Conservation (phyloP, 192 early-diverging fungal species). For the Obelidium mucronatum region DNA sequence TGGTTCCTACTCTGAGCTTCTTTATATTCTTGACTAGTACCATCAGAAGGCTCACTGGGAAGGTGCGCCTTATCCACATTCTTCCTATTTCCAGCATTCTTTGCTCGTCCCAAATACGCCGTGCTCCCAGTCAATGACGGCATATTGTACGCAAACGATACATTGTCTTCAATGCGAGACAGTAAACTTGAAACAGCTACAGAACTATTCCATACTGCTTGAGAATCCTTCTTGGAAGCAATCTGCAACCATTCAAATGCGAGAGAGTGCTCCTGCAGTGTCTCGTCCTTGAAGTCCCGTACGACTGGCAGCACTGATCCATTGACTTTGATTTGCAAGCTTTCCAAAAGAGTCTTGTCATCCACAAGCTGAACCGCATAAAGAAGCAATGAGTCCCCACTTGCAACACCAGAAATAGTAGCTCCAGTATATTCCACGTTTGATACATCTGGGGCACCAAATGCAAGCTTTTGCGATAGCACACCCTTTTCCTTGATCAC, state of each 20-base stretch:
- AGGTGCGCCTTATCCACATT: slow-evolving; percentile 4
- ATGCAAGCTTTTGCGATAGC: not conserved
- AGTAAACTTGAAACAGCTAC: slow-evolving; percentile 8
- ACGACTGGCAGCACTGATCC: not conserved
- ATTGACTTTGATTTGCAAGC: slow-evolving; percentile 14
- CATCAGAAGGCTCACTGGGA: not conserved
- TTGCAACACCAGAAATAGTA: slow-evolving; percentile 7
- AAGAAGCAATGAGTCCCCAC: slow-evolving; percentile 10
- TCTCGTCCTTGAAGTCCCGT: not conserved
- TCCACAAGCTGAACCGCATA: not conserved
- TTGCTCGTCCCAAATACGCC: slow-evolving; percentile 17
- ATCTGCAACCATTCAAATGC: slow-evolving; percentile 13
- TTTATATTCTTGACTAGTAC: not conserved
- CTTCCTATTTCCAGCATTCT: slow-evolving; percentile 6
- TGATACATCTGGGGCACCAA: slow-evolving; percentile 12
- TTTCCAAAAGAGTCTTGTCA: not conserved
- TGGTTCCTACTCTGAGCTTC: too few relatives aligned
- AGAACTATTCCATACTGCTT: not conserved
- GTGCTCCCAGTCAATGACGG: slow-evolving; percentile 9
- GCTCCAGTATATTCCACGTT: not conserved
- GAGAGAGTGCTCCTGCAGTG: not conserved
- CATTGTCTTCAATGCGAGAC: slow-evolving; percentile 21
- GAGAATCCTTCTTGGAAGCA: not conserved
- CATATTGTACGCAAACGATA: slow-evolving; percentile 23
- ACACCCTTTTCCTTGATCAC: not conserved